Percentiles rank a stretch among this genome's conserved stretches.
phyloP scores from a whole-genome alignment of 78 protist genomes.

The Dictyostelium intermedium region DNA sequence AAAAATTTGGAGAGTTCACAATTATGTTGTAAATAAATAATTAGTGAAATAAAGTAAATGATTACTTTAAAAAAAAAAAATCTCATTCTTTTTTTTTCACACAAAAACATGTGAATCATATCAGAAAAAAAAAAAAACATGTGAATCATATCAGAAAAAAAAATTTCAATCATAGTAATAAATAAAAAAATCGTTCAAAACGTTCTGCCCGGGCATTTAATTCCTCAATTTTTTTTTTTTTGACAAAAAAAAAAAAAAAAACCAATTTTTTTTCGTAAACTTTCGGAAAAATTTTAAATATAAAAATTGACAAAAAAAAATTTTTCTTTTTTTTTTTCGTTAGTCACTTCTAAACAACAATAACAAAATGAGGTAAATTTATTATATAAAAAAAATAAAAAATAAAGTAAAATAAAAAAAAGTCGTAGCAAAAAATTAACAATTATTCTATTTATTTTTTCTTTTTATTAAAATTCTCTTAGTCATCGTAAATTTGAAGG shows the following conservation, averaged over 20 bases:
- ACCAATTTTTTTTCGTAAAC: neutral
- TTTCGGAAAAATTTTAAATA: neutral
- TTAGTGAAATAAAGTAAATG: too few relatives aligned
- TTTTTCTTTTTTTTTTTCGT: constrained; percentile 1
- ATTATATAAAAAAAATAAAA: neutral
- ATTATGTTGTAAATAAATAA: too few relatives aligned
- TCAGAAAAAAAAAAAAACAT: neutral
- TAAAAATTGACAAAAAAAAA: neutral
- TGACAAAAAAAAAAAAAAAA: neutral
- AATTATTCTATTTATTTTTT: too few relatives aligned
- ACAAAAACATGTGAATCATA: neutral
- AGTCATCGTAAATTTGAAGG: neutral
- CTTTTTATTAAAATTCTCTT: too few relatives aligned
- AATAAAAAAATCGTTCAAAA: neutral
- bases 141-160: neutral
- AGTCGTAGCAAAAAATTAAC: neutral
- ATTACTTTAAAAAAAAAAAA: too few relatives aligned
- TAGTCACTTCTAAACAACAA: neutral
- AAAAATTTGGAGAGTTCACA: too few relatives aligned
- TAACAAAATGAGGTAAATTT: neutral
- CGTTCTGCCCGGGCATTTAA: neutral
- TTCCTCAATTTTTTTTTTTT: neutral
- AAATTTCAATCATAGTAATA: too few relatives aligned
- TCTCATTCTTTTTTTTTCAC: neutral
- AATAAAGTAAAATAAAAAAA: neutral